Base-by-base conservation (phyloP, 2,329 filamentous ascomycete species). In the Exophiala mesophila region DNA sequence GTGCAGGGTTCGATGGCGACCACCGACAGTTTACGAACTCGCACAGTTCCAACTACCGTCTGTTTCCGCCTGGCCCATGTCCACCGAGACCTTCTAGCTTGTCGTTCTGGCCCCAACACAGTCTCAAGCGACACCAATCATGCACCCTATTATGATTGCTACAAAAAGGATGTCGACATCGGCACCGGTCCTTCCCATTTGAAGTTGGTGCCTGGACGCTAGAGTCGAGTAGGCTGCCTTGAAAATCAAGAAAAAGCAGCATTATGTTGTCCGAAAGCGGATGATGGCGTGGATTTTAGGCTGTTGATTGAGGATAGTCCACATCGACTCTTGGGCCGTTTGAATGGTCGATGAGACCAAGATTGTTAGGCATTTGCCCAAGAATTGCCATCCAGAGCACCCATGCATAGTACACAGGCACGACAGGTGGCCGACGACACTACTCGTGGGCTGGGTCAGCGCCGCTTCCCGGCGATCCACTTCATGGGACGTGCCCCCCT, bases 391-490 rank as follows among this genome's bases (percentile, higher is more conserved):
- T n/a, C 7, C 16, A 20, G 17, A 28, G 18, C 18, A n/a, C n/a
- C n/a, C n/a, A n/a, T n/a, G n/a, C n/a, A n/a, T n/a, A n/a, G n/a
- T n/a, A n/a, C n/a, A n/a, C n/a, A n/a, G n/a, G n/a, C n/a, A n/a
- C n/a, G n/a, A n/a, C 47, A 47, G 43, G 47, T 47, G 44, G 44
- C 47, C 36, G 47, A 33, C 36, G 36, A 46, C 19, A 18, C 33
- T 36, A 43, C 43, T 19, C 20, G 39, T 34, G 32, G 32, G 32
- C 32, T 19, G 7, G 13, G n/a, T 17, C 5, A 12, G 32, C 32
- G 44, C 47, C 47, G 47, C 41, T 37, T 35, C 36, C 44, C 40
- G 44, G 30, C 10, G 39, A 17, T 35, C 39, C 39, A 41, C 39
- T 28, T 15, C 15, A 21, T 7, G 17, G 13, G n/a, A n/a, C n/a